These are phyloP conservation scores for Suhomyces choctaworum DNA, from an alignment of 1,139 yeast species.

Conservation along the genomic window DNA sequence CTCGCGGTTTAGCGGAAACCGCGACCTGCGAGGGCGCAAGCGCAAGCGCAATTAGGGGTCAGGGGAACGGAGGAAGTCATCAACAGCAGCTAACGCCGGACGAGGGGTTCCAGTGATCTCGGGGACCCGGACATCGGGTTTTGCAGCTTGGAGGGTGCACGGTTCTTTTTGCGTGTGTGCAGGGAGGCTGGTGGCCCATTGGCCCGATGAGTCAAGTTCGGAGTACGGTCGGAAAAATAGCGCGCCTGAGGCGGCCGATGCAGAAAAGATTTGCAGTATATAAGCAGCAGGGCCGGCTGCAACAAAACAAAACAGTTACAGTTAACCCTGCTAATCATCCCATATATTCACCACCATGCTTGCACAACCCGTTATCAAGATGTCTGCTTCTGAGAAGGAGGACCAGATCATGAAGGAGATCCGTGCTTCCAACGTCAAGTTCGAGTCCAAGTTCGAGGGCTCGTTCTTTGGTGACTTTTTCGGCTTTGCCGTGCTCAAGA, in stretches of 20 bases:
- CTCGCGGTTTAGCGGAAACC: too few relatives aligned
- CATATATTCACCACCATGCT: conserved; percentile 15
- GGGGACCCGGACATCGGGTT: too few relatives aligned
- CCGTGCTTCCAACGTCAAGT: conserved; percentile 36
- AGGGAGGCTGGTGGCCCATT: too few relatives aligned
- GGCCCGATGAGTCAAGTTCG: conserved; percentile 1
- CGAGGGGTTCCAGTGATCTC: too few relatives aligned
- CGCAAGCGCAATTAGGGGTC: too few relatives aligned
- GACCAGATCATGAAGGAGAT: conserved; percentile 51
- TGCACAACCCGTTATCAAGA: conserved; percentile 13
- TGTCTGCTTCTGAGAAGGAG: conserved; percentile 41
- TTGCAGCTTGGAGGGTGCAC: too few relatives aligned
- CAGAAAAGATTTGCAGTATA: conserved; percentile 9
- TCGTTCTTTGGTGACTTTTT: conserved; percentile 47
- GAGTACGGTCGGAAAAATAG: conserved; percentile 8
- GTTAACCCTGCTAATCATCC: too few relatives aligned
- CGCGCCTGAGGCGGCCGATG: conserved; percentile 8
- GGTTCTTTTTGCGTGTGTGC: too few relatives aligned
- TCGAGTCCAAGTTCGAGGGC: conserved; percentile 46
- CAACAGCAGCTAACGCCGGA: too few relatives aligned
- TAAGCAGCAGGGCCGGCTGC: conserved; percentile 3
- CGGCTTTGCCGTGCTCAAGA: conserved; percentile 29
- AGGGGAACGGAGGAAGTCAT: too few relatives aligned
- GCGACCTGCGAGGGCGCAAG: too few relatives aligned
- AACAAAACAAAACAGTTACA: conserved; percentile 1